A percentile compares a stretch with the other conserved stretches of the same genome.
Conservation (phyloP, 768 basidiomycete species). For the Trametes cubensis region DNA sequence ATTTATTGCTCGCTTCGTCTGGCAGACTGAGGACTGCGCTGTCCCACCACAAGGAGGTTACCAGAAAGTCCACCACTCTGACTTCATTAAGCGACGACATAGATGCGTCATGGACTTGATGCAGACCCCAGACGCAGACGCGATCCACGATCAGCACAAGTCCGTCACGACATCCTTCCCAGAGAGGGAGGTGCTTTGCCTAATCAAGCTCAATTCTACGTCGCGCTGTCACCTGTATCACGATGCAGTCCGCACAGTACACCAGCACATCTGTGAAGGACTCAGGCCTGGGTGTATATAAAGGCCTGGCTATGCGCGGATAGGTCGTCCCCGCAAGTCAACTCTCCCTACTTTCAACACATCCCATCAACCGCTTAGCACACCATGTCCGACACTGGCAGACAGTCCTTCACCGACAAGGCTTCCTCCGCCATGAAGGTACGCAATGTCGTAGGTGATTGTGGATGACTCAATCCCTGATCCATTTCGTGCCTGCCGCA, state of each 20-base stretch:
- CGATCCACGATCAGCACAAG: no score
- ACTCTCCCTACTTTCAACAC: background rate
- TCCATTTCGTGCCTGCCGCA: slow-evolving; percentile 5
- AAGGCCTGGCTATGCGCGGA: background rate
- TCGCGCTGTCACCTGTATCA: background rate
- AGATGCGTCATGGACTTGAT: background rate
- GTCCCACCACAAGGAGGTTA: no score
- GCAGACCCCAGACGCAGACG: background rate
- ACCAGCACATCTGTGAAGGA: background rate
- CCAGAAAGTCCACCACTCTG: no score
- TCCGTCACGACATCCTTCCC: background rate
- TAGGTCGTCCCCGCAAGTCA: background rate
- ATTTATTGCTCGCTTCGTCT: no score
- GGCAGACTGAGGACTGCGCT: no score
- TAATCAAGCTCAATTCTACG: no score
- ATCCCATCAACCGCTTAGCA: background rate
- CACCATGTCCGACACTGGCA: slow-evolving; percentile 37
- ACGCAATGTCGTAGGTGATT: background rate
- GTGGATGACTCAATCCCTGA: no score
- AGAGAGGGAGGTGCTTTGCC: background rate
- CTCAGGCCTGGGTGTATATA: background rate
- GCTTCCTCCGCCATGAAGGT: slow-evolving; percentile 35
- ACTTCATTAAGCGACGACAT: background rate
- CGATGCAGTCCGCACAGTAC: background rate
- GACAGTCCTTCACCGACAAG: slow-evolving; percentile 40